phyloP scores from a whole-genome alignment of 129 eudicot species.

The Flaveria linearis region DNA sequence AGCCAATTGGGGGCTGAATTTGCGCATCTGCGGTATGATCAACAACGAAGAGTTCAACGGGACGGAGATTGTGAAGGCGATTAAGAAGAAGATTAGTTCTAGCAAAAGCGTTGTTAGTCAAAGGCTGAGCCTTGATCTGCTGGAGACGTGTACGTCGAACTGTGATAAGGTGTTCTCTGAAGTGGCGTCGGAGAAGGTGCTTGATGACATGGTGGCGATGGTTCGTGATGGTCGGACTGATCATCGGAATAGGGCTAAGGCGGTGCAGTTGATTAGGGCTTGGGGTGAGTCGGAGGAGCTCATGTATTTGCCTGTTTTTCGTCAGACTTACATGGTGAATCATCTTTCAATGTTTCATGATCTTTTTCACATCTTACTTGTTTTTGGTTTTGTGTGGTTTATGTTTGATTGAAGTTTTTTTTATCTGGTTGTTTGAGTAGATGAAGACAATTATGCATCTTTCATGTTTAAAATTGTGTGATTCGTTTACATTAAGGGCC shows the following conservation, averaged over 20 bases:
- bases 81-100: slow-evolving; percentile 57
- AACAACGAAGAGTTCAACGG: slow-evolving; percentile 65
- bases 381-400: slow-evolving; percentile 8
- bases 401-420: slow-evolving; percentile 1
- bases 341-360: not conserved
- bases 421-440: not conserved
- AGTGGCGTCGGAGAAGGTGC: slow-evolving; percentile 89
- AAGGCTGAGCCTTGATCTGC: slow-evolving; percentile 60
- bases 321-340: slow-evolving; percentile 76
- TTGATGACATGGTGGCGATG: slow-evolving; percentile 85
- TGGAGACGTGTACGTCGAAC: slow-evolving; percentile 79
- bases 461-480: not conserved
- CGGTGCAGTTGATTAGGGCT: slow-evolving; percentile 68
- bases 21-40: slow-evolving; percentile 79
- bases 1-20: slow-evolving; percentile 86
- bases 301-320: slow-evolving; percentile 82
- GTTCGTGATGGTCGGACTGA: slow-evolving; percentile 60
- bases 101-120: slow-evolving; percentile 40
- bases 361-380: not conserved
- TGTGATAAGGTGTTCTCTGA: slow-evolving; percentile 93
- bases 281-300: slow-evolving; percentile 94
- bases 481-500: too few species aligned
- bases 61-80: slow-evolving; percentile 73
- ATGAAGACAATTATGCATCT: slow-evolving; percentile 13
- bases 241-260: slow-evolving; percentile 47